Conservation (phyloP, 2,329 filamentous ascomycete genomes). For the Neurospora sp. region DNA sequence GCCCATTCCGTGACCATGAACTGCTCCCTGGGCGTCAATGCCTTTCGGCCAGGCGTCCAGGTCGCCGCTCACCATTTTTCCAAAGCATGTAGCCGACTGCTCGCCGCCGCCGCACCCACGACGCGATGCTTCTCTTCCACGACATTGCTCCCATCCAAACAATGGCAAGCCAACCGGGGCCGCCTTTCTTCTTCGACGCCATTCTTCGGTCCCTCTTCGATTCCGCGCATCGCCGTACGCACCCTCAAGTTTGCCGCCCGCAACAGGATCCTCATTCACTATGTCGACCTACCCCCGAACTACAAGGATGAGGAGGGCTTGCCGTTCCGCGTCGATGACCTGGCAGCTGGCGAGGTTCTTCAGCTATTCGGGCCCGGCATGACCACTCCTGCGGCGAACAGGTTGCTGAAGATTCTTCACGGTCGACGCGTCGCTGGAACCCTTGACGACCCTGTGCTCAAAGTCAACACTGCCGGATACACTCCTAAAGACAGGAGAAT, state of each 20-base stretch:
- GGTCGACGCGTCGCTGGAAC: slow-evolving; percentile 55
- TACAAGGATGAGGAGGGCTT: slow-evolving; percentile 48
- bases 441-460: slow-evolving; percentile 46
- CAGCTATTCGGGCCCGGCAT: slow-evolving; percentile 41
- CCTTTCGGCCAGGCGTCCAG: slow-evolving; percentile 20
- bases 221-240: slow-evolving; percentile 7
- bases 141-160: background rate
- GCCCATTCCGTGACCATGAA: slow-evolving; percentile 19
- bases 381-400: slow-evolving; percentile 36
- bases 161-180: background rate
- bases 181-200: background rate
- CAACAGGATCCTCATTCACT: slow-evolving; percentile 35
- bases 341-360: slow-evolving; percentile 36
- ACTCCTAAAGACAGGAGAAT: slow-evolving; percentile 29
- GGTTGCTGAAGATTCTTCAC: slow-evolving; percentile 47
- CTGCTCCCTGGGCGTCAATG: slow-evolving; percentile 18
- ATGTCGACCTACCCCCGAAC: slow-evolving; percentile 45
- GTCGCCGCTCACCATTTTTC: slow-evolving; percentile 12
- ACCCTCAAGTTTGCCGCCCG: slow-evolving; percentile 21
- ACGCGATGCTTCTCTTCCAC: slow-evolving; percentile 13
- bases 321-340: slow-evolving; percentile 38
- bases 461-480: slow-evolving; percentile 36
- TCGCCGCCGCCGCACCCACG: slow-evolving; percentile 1
- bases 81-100: slow-evolving; percentile 5
- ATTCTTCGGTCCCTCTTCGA: background rate